phyloP scores from a whole-genome alignment of 257 asterid genomes.

The Solanum rostratum region DNA sequence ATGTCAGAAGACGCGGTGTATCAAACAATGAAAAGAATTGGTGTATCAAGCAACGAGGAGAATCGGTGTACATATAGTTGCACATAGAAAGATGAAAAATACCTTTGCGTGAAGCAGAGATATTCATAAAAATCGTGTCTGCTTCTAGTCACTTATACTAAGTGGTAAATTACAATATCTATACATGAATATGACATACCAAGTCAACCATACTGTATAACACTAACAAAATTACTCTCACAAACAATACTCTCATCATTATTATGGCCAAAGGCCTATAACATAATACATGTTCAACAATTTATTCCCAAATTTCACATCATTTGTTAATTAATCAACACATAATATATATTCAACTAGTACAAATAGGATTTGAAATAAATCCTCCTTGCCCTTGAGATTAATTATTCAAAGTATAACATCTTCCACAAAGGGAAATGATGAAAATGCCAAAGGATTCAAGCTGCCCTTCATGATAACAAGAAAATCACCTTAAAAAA shows the following conservation, averaged over 20 bases:
- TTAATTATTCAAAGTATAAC: not conserved
- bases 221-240: not conserved
- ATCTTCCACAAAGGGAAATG: not conserved
- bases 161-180: not conserved
- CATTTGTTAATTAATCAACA: not conserved
- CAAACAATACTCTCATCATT: not conserved
- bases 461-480: slow-evolving; percentile 60
- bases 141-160: too few relatives aligned
- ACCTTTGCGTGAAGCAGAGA: too few relatives aligned
- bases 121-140: too few relatives aligned
- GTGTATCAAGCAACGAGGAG: too few relatives aligned
- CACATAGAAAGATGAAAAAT: too few relatives aligned
- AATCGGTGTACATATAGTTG: too few relatives aligned
- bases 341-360: not conserved
- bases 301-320: not conserved
- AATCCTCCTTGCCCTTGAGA: not conserved
- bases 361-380: not conserved
- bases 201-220: not conserved
- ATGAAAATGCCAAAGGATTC: slow-evolving; percentile 71
- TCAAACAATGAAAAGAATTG: too few relatives aligned
- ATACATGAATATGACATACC: not conserved
- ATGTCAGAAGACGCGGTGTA: too few relatives aligned
- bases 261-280: not conserved
- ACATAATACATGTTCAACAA: not conserved
- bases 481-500: slow-evolving; percentile 9